These are phyloP conservation scores for Chlorella sorokiniana DNA, from an alignment of 139 green algal genomes.

Conservation along the genomic window DNA sequence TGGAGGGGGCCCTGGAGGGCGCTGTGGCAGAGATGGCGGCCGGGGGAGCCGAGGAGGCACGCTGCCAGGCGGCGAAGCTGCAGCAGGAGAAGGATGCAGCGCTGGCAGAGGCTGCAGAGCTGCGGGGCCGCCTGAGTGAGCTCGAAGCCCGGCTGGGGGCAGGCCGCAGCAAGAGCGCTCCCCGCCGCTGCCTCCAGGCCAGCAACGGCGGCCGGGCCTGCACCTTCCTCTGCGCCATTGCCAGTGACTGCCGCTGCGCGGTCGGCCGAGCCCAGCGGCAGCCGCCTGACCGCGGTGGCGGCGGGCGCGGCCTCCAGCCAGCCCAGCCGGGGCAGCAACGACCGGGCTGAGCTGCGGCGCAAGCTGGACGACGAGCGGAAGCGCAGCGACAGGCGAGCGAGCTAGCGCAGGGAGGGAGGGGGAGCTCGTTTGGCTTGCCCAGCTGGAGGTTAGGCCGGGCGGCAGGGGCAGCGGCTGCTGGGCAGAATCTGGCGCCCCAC, in stretches of 20 bases:
- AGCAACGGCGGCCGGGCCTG: not conserved
- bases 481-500: too few species aligned
- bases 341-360: not conserved
- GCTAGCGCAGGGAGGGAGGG: too few species aligned
- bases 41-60: too few species aligned
- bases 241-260: not conserved
- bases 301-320: not conserved
- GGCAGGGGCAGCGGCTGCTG: too few species aligned
- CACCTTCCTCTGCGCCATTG: not conserved
- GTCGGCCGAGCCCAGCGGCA: not conserved
- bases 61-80: not conserved
- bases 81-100: not conserved
- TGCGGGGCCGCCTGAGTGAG: not conserved
- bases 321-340: not conserved
- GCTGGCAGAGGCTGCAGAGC: not conserved
- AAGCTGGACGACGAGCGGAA: constrained; percentile 10
- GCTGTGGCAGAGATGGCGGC: too few species aligned
- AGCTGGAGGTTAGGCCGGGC: too few species aligned
- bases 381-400: not conserved
- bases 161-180: not conserved
- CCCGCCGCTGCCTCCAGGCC: not conserved
- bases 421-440: too few species aligned
- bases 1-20: too few species aligned
- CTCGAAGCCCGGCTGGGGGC: not conserved
- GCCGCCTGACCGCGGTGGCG: not conserved